Base-by-base conservation (phyloP, 2,329 filamentous ascomycete genomes). In the Colletotrichum sp. region DNA sequence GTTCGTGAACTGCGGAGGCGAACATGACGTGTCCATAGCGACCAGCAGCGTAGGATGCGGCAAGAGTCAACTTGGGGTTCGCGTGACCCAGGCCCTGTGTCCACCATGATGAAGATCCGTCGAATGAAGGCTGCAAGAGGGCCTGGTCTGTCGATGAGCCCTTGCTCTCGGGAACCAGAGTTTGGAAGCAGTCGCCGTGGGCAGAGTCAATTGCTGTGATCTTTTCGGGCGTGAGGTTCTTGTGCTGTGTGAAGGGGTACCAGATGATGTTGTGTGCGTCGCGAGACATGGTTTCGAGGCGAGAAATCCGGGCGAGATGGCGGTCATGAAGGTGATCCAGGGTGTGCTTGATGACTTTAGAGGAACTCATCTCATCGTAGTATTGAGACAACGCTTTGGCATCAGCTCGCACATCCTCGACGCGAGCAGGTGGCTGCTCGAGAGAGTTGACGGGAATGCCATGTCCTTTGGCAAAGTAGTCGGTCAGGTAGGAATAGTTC, bases 11-110 rank as follows among this genome's bases (percentile, higher is more conserved):
- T 0, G 93, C 92, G 10, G 92, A 92, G 0, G 94, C 94, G 80
- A 97, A 97, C 94, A 97, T 97, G 78, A 97, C 94, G 83, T 97
- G 95, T 0, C 95, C 95, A 80, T 97, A 97, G 32, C 95, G 90
- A 9, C 95, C 95, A 2, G 95, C 94, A 1, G 95, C 95, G 80
- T 97, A 93, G 0, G 95, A 94, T 3, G 95, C 94, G 1, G 94
- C 92, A 3, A 97, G 89, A 0, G 94, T 91, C 1, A 97, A 87
- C 1, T 88, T 85, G 0, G 94, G 91, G 79, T 95, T 96, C 8
- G 93, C 94, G 78, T 97, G 95, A 2, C 95, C 95, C 1, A 97
- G 89, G 3, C 95, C 95, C 83, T 97, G 95, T 0, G 95, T 97
- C 95, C 95, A 97, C 95, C 95, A 97, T 0, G 94, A 96, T 1